Base-by-base conservation (phyloP, 2,329 filamentous ascomycete genomes). In the Pseudocercospora crystallina region DNA sequence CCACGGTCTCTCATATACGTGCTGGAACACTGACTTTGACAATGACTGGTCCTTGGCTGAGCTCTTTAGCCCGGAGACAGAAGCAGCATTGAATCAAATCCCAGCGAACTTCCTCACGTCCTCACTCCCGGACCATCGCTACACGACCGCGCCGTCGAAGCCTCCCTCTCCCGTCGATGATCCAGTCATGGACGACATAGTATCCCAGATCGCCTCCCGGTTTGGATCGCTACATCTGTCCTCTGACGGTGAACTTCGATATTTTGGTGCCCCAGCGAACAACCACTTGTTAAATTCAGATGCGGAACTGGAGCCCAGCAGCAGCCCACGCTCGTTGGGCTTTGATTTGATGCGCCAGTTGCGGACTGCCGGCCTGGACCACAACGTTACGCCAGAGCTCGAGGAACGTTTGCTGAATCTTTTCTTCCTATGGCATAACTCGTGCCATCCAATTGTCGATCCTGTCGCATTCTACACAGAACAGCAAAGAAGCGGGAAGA, bases 351-450 rank as follows among this genome's bases (percentile, higher is more conserved):
- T n/a, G n/a, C n/a, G n/a, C n/a, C n/a, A n/a, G 35, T 13, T 37
- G 7, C 35, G 38, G 8, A n/a, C n/a, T 4, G 13, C 8, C n/a
- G 20, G 17, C 10, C 17, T 41, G 8, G 14, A 41, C 10, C 5
- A 15, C 8, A 12, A 9, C 15, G 31, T 41, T 29, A 29, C 29
- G 11, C 10, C 5, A 5, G 17, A 20, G 11, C 8, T 10, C 1
- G 38, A 29, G 20, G n/a, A 30, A 29, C 75, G 77, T 58, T 65
- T 78, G 1, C 64, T 74, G 5, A 66, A 71, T 30, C 65, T 77
- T 0, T 77, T 73, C 47, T 78, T 78, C 48, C 69, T 72, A 1
- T 77, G 75, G 75, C 73, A 78, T 55, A 76, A 78, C 40, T 68
- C 74, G 5, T 71, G 70, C 36, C 71, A 73, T 39, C 72, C 75